A percentile compares a stretch with the other conserved stretches of the same genome.
Evolutionary conservation across 495 filamentous ascomycete species (phyloP).

Genomic region (Acidomyces sp.): DNA sequence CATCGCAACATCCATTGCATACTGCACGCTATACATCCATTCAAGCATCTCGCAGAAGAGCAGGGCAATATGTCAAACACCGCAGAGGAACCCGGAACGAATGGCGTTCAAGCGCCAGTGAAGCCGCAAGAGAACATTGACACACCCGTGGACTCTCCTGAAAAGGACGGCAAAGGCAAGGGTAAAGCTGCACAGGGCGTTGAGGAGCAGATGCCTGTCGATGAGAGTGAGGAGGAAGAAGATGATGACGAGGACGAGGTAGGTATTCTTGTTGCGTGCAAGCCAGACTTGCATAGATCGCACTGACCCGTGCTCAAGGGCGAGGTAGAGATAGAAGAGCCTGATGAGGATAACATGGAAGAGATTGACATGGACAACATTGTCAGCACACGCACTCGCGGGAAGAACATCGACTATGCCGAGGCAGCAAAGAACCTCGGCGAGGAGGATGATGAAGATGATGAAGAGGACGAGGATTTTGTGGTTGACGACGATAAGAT

Average conservation of each 20-base stretch:
- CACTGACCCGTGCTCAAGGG: neutral
- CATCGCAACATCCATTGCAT: no score
- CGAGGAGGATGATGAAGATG: conserved; percentile 30
- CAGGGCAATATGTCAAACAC: no score
- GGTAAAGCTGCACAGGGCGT: conserved; percentile 30
- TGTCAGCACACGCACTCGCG: conserved; percentile 76
- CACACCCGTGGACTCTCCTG: conserved; percentile 18
- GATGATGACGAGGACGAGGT: conserved; percentile 16
- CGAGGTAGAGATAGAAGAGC: conserved; percentile 36
- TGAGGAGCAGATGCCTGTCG: conserved; percentile 21
- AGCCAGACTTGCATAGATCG: no score
- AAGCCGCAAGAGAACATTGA: conserved; percentile 4
- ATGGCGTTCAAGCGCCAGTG: no score
- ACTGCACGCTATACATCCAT: no score
- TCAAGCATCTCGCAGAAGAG: no score
- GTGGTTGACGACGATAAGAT: conserved; percentile 29
- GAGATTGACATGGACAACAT: conserved; percentile 86
- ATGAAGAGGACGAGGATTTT: conserved; percentile 27
- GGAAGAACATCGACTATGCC: conserved; percentile 33
- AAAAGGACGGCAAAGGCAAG: conserved; percentile 31
- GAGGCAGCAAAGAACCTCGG: conserved; percentile 27
- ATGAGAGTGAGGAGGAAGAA: conserved; percentile 24
- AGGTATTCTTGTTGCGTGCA: neutral
- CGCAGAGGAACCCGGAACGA: no score
- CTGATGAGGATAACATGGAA: conserved; percentile 73